Evolutionary conservation across 306 rosid species (phyloP).

Genomic region (Vigna radiata): DNA sequence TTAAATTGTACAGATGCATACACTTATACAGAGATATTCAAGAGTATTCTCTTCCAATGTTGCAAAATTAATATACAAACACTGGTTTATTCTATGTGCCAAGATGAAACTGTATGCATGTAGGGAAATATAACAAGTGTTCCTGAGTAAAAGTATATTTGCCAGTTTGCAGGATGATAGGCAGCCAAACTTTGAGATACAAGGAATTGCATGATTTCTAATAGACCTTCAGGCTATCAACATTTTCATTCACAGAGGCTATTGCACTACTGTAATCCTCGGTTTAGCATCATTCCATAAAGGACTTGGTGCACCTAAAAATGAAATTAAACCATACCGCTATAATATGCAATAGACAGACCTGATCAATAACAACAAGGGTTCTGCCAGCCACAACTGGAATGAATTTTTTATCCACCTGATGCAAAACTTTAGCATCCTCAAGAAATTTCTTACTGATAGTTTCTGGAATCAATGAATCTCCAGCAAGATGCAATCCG

Average conservation of each 20-base stretch:
- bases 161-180: not conserved
- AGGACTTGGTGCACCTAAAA: constrained; percentile 12
- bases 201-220: constrained; percentile 25
- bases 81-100: not conserved
- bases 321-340: constrained; percentile 16
- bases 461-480: constrained; percentile 76
- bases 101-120: constrained; percentile 18
- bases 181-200: constrained; percentile 3
- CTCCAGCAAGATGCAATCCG: constrained; percentile 89
- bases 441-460: constrained; percentile 71
- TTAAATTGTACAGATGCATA: too few species aligned
- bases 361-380: constrained; percentile 95
- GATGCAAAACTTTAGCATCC: constrained; percentile 80
- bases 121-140: not conserved
- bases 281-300: constrained; percentile 20
- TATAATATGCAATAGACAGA: constrained; percentile 38
- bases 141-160: constrained; percentile 14
- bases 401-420: constrained; percentile 95
- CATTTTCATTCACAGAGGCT: constrained; percentile 1
- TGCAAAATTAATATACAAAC: constrained; percentile 20
- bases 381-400: constrained; percentile 78
- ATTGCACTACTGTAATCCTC: not conserved
- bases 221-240: constrained; percentile 24
- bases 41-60: not conserved
- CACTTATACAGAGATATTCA: too few species aligned